Evolutionary conservation across 2,329 filamentous ascomycete genomes (phyloP), one percentile per base, ranked within the genome.

Genomic region (Triangularia setosa): DNA sequence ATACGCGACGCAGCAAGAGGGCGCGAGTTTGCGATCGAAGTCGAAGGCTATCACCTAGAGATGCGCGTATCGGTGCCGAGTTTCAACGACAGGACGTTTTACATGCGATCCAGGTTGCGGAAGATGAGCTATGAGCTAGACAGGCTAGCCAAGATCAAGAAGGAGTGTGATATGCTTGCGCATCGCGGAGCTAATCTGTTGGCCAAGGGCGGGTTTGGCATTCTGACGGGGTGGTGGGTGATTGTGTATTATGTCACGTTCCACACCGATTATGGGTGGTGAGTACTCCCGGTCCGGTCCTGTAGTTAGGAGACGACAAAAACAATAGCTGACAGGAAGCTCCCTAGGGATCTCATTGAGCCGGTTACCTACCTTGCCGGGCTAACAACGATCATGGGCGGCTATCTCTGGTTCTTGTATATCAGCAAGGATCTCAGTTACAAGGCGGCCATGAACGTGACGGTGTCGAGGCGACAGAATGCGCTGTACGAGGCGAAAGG

Each of bases 341-440:
- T 35, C 16, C n/a, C 40, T 53, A 67, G 65, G 69, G 92, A 96
- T 71, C 85, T 92, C 6, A 93, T 97, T 81, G 93, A 96, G 77
- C 93, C 92, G 0, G 87, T 96, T 1, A 96, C 92, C 33, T 97
- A 97, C 73, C 86, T 97, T 16, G 92, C 91, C 1, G 91, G 92
- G n/a, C 81, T 97, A 68, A 87, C 88, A 0, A 93, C 90, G 12
- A 86, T 97, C 72, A 96, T 97, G 80, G 89, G 89, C 7, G 93
- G 92, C 69, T 97, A 97, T 73, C 81, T 96, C 61, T 97, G 92
- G 92, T 97, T 97, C 75, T 80, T 97, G 12, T 96, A 93, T 77
- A 91, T 97, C 79, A 96, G 93, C 78, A 87, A 91, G 21, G 93
- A 97, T 77, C 88, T 96, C 11, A 91, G 87, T 68, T 97, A 97